Base-by-base conservation (phyloP, 129 eudicot species). In the Centrapalus pauciflorus region DNA sequence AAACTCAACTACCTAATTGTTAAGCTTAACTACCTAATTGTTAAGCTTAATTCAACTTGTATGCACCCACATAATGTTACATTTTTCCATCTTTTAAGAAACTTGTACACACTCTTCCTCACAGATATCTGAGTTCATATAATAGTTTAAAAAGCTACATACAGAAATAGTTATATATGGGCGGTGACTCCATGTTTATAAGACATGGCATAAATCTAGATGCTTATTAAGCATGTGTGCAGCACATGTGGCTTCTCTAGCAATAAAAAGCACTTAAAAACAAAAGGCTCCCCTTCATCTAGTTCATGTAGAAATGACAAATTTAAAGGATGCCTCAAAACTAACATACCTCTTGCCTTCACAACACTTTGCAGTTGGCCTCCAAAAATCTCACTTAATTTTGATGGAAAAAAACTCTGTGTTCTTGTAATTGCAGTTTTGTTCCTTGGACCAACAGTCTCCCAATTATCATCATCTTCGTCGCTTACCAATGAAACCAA, bases 341-440 rank as follows among this genome's bases (percentile, higher is more conserved):
- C 21, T 40, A 41, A 33, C 71, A 25, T 58, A 83, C 95, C 91
- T 82, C 74, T 81, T 64, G 91, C 90, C 76, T 88, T 88, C 69
- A 88, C 95, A n/a, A 84, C 91, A 73, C 95, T 88, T 75, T 21
- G 68, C 60, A 88, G 70, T 78, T 82, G 88, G 72, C 91, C 91
- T 26, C 91, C 95, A 65, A 88, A 88, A 56, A 84, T 79, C 26
- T 72, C 74, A 69, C 91, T 88, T 68, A 88, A 71, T 54, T 77
- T 76, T 66, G 95, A 88, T 12, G 95, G 88, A 65, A 77, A 55
- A 66, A 84, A 84, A 35, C 86, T 84, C 61, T 87, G 95, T 27
- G 82, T 88, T 76, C 95, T 77, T 37, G 88, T 88, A 56, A 88
- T 74, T 60, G 91, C 79, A 64, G 86, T 79, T 77, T 77, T 88